Base-by-base conservation (phyloP, 164 flowering plant species). In the Pachysandra terminalis region DNA sequence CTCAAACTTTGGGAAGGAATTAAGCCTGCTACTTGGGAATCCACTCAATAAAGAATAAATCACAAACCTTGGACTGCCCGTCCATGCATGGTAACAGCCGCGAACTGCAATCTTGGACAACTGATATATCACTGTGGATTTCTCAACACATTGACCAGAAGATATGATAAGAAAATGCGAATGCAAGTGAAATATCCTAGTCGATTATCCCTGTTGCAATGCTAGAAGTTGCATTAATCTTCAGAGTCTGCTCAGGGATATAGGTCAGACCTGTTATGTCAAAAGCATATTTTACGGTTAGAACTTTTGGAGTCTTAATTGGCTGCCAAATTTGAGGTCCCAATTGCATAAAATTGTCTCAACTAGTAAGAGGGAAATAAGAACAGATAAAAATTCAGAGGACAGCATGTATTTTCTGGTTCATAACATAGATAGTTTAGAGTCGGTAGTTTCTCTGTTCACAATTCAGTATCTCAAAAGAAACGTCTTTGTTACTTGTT, bases 161-260 rank as follows among this genome's bases (percentile, higher is more conserved):
- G 15, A 71, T n/a, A 15, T 25, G n/a, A 40, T 13, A 14, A 17
- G 54, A 56, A 54, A 68, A 45, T 19, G 53, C 27, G 56, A 61
- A 14, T 68, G 26, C 23, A 52, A n/a, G 26, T 60, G 12, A 7
- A 57, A 37, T 19, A 23, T 60, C 66, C 74, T 83, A 93, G 19
- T 73, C 19, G 21, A 88, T 82, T 66, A n/a, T n/a, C n/a, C 89
- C 95, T 2, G 89, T 82, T 37, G 90, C 83, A 69, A 89, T 73
- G 79, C 96, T 91, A 54, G 96, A 86, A 66, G 90, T 87, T 35
- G 98, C 90, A 82, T 89, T 84, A 54, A 95, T 90, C 91, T 83
- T 90, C 82, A 91, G 75, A 1, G 88, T 81, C 63, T 85, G 87
- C 82, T 95, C 97, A 0, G 97, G 96, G 37, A 87, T 69, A 73